Base-by-base conservation (phyloP, 2,329 filamentous ascomycete species). In the Bipolaris sorokiniana region DNA sequence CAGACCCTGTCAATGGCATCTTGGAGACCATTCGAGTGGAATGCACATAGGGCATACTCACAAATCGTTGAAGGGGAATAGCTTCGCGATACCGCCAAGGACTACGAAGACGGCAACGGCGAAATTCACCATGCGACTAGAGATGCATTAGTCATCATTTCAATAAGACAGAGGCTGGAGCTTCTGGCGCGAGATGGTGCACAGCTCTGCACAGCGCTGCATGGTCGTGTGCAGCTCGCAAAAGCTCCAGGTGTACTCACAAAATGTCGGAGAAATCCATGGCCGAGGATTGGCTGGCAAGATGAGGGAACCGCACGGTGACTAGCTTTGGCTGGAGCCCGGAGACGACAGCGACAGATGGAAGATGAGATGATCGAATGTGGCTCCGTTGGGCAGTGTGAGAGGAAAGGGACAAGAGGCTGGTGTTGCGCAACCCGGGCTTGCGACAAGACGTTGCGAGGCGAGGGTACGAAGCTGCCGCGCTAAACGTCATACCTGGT, bases 231-330 rank as follows among this genome's bases (percentile, higher is more conserved):
- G 34, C 26, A 26, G 47, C 34, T 40, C 36, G 15, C 36, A 23
- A 31, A 49, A 54, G 53, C 45, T 54, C 38, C 45, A 53, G 36
- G 45, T 49, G 37, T 62, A 84, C 90, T 81, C 84, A 96, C 92
- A 96, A 96, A 77, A 88, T 88, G 80, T 96, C 92, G 63, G 91
- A 94, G 82, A 92, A 91, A 80, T 97, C 92, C 92, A 97, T 96
- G 70, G 67, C 63, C 61, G 68, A 58, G 54, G 54, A 59, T 60
- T 55, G 59, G 56, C 62, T 62, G 49, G 65, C 66, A 55, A 73
- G 69, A 53, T 72, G 68, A 68, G 70, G 67, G 63, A 69, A 73
- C 64, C 70, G 69, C 70, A 73, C 63, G 54, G 72, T 73, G 69
- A 61, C 68, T 62, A 63, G 42, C 41, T 61, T 34, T 48, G 46